Evolutionary conservation across 2,329 filamentous ascomycete species (phyloP), one percentile per base, ranked within the genome.

Genomic region (Alternaria rosae): DNA sequence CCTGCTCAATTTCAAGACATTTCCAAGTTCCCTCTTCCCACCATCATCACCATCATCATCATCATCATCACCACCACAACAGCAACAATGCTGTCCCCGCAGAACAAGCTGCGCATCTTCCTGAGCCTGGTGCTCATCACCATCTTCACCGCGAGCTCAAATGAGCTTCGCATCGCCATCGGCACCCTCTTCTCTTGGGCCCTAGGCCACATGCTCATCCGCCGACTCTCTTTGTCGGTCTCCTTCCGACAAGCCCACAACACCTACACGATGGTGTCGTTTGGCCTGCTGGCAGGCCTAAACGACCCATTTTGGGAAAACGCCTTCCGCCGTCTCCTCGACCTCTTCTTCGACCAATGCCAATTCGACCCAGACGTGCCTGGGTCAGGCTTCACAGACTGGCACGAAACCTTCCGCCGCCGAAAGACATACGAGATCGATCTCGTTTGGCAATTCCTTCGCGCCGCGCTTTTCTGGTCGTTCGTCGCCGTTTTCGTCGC

Each of bases 251-350:
- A 48, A 38, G 42, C 44, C 21, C 26, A 51, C 54, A 48, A 52
- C 21, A 13, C 20, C 63, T 50, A 59, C 60, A n/a, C 61, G 32
- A 17, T 60, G 35, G 44, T 42, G 28, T 58, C 63, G 10, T 65
- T 60, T 30, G 54, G 53, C 50, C 48, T 63, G 57, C 60, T 63
- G 43, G 53, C 57, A 15, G 63, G 53, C 50, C 32, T 35, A 41
- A 65, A 65, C 54, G 51, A 63, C 23, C 28, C 59, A 25, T 65
- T 65, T 45, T 65, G 42, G 50, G 53, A 63, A 32, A 62, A 63
- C 50, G 48, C 50, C 21, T 42, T 58, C n/a, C 60, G 60, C 3
- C 63, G 53, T 10, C 4, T 60, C 26, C 51, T 65, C 11, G 57
- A 60, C 30, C 17, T 62, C 8, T 59, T 51, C 38, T 60, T 65